A percentile compares a stretch with the other conserved stretches of the same genome.
phyloP scores from a whole-genome alignment of 2,329 filamentous ascomycete genomes.

The Neurospora crassa region DNA sequence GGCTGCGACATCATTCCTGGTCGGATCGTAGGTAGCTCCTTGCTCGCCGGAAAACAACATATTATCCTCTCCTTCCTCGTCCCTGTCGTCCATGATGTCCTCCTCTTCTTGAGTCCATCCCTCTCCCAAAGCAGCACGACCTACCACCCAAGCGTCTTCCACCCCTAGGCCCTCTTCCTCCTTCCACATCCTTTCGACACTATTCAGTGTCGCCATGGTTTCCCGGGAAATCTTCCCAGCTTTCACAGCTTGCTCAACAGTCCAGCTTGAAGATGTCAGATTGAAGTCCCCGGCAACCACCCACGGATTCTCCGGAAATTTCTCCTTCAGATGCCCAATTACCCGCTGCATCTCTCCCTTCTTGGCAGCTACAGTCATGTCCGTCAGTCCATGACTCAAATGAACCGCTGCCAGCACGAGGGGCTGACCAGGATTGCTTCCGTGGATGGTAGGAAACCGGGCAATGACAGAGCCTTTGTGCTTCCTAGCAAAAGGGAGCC shows the following conservation, averaged over 20 bases:
- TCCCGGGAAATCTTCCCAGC: slow-evolving; percentile 41
- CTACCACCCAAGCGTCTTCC: slow-evolving; percentile 41
- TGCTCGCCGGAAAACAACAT: slow-evolving; percentile 47
- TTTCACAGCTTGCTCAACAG: slow-evolving; percentile 42
- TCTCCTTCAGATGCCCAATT: slow-evolving; percentile 31
- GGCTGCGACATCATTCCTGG: slow-evolving; percentile 44
- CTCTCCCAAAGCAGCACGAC: slow-evolving; percentile 34
- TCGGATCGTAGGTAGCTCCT: slow-evolving; percentile 56
- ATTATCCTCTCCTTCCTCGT: slow-evolving; percentile 7
- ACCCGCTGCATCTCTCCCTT: slow-evolving; percentile 45
- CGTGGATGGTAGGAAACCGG: slow-evolving; percentile 19
- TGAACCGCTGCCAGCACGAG: slow-evolving; percentile 49
- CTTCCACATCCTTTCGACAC: slow-evolving; percentile 36
- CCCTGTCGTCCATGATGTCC: slow-evolving; percentile 18
- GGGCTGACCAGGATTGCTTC: slow-evolving; percentile 21
- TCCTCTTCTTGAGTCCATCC: slow-evolving; percentile 30
- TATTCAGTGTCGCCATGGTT: slow-evolving; percentile 31
- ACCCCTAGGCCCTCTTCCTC: slow-evolving; percentile 29
- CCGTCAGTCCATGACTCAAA: slow-evolving; percentile 50
- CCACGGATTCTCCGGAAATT: slow-evolving; percentile 37
- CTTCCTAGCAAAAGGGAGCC: slow-evolving; percentile 40
- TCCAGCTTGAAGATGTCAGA: slow-evolving; percentile 41
- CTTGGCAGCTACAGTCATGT: slow-evolving; percentile 47
- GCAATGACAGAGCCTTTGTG: slow-evolving; percentile 50
- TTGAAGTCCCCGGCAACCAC: slow-evolving; percentile 58